These are phyloP conservation scores for Penstemon newberryi DNA, from an alignment of 257 asterid species.

Conservation along the genomic window DNA sequence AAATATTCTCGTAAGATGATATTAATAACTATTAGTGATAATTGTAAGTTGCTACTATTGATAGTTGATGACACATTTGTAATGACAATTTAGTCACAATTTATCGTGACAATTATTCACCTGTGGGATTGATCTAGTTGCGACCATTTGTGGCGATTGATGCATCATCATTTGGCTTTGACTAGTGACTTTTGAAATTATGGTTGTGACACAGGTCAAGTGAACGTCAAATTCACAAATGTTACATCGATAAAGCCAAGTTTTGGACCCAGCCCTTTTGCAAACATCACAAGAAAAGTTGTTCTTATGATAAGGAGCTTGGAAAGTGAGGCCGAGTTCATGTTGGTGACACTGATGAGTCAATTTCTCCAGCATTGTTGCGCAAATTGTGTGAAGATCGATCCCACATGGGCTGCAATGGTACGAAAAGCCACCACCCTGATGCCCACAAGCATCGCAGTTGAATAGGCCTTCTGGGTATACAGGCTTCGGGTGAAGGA, in stretches of 20 bases:
- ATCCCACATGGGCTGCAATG: constrained; percentile 50
- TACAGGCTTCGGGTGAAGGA: constrained; percentile 43
- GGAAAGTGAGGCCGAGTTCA: constrained; percentile 41
- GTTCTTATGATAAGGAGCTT: constrained; percentile 39
- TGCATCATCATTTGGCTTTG: too few species aligned
- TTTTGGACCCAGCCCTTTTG: constrained; percentile 29
- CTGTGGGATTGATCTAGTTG: too few species aligned
- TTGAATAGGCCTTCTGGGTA: constrained; percentile 39
- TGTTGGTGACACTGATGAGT: constrained; percentile 40
- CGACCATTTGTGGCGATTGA: too few species aligned
- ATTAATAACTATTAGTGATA: too few species aligned
- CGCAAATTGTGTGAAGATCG: constrained; percentile 54
- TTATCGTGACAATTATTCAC: too few species aligned
- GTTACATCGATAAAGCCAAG: constrained; percentile 60
- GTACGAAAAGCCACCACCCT: constrained; percentile 45
- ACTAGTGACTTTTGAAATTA: too few species aligned
- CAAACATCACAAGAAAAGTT: constrained; percentile 52
- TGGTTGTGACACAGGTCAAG: constrained; percentile 39
- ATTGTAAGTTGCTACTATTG: too few species aligned
- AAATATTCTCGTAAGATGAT: too few species aligned
- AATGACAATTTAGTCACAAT: too few species aligned
- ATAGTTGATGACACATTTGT: too few species aligned
- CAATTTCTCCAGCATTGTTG: constrained; percentile 39
- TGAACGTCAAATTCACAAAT: constrained; percentile 62
- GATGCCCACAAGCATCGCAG: constrained; percentile 55